phyloP scores from a whole-genome alignment of 768 basidiomycete genomes.

The Lactarius tabidus region DNA sequence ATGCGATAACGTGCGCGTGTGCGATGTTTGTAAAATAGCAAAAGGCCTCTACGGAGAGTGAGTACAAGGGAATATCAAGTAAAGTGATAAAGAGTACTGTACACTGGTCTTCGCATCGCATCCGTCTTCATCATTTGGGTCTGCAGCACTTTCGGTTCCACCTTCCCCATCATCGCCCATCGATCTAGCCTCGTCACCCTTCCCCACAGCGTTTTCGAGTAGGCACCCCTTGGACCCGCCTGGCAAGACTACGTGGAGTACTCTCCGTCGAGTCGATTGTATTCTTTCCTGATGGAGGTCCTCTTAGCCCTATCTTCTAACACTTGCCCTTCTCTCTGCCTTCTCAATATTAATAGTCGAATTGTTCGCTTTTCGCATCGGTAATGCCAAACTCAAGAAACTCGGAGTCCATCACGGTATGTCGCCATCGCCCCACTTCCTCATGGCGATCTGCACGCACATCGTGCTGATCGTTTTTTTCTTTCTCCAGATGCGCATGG shows the following conservation, averaged over 20 bases:
- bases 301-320: slow-evolving; percentile 73
- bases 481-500: slow-evolving; percentile 56
- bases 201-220: slow-evolving; percentile 69
- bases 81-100: too few relatives aligned
- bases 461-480: not conserved
- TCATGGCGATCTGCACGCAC: not conserved
- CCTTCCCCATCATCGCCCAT: slow-evolving; percentile 66
- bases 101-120: slow-evolving; percentile 56
- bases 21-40: too few relatives aligned
- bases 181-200: slow-evolving; percentile 50
- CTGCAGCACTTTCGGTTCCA: slow-evolving; percentile 55
- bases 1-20: too few relatives aligned
- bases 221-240: slow-evolving; percentile 35
- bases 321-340: slow-evolving; percentile 74
- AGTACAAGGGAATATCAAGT: too few relatives aligned
- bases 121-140: slow-evolving; percentile 71
- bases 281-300: not conserved
- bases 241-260: slow-evolving; percentile 77
- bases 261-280: not conserved
- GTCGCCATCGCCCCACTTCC: slow-evolving; percentile 23
- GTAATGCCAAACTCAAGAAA: slow-evolving; percentile 62
- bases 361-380: slow-evolving; percentile 83
- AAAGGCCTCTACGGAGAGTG: too few relatives aligned
- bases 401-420: slow-evolving; percentile 62
- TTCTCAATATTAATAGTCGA: slow-evolving; percentile 84